Conservation (phyloP, 371 early-diverging fungal genomes). For the Lichtheimia ornata region DNA sequence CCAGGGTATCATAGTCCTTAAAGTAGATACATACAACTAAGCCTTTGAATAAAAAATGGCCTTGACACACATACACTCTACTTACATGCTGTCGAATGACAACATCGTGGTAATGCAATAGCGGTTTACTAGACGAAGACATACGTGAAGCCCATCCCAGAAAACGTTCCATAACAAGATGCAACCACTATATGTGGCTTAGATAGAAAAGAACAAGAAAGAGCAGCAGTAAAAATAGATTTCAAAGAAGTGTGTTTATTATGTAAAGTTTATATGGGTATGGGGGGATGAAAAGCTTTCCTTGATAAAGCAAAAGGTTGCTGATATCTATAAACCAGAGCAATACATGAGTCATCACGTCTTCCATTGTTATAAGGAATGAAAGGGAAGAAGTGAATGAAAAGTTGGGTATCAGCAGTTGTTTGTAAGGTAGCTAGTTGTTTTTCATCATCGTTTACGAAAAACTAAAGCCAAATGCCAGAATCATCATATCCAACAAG, state of each 20-base stretch:
- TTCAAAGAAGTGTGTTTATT: no score
- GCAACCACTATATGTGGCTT: no score
- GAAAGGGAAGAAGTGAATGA: background rate
- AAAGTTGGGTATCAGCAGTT: conserved; percentile 27
- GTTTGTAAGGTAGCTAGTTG: conserved; percentile 41
- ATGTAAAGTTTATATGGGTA: no score
- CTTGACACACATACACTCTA: background rate
- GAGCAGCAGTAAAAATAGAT: no score
- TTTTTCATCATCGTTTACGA: conserved; percentile 44
- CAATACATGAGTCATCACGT: no score
- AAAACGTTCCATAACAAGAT: no score
- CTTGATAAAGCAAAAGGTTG: no score
- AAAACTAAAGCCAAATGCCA: conserved; percentile 56
- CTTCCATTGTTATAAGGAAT: background rate
- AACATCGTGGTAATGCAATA: conserved; percentile 44
- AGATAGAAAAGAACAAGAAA: no score
- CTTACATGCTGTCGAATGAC: conserved; percentile 37
- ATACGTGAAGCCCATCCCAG: no score
- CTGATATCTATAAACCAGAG: no score
- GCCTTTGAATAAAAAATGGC: background rate
- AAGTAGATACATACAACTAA: background rate
- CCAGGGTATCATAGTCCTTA: conserved; percentile 48
- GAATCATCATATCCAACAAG: conserved; percentile 36
- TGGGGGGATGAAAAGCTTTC: no score
- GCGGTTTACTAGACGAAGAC: conserved; percentile 1